Conservation (phyloP, 108 stramenopile species). For the Nitzschia palea region DNA sequence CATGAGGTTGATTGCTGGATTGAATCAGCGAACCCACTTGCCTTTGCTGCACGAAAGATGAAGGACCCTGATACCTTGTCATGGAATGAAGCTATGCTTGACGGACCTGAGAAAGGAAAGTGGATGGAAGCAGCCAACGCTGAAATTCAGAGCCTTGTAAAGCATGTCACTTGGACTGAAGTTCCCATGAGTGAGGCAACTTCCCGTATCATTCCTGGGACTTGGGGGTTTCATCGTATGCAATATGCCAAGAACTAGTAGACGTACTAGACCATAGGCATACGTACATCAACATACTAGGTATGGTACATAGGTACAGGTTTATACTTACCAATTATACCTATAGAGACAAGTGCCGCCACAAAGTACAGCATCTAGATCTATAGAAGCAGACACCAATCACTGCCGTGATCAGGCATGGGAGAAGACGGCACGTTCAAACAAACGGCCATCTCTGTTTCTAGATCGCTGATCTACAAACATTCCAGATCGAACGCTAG, state of each 20-base stretch:
- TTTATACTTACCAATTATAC: no score
- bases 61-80: slow-evolving; percentile 33
- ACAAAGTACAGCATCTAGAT: no score
- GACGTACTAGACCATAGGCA: no score
- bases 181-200: not conserved
- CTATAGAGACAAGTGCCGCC: no score
- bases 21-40: not conserved
- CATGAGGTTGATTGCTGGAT: not conserved
- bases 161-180: slow-evolving; percentile 20
- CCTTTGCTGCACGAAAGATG: not conserved
- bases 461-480: no score
- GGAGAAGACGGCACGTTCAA: no score
- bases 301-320: no score
- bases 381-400: no score
- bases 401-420: no score
- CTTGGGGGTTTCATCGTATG: slow-evolving; percentile 54
- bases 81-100: slow-evolving; percentile 26
- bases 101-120: not conserved
- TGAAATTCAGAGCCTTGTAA: not conserved
- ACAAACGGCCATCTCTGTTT: no score
- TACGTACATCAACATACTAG: no score
- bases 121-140: slow-evolving; percentile 1
- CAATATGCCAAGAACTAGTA: not conserved
- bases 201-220: slow-evolving; percentile 33
- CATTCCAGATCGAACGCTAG: no score